These are phyloP conservation scores for Ogataea paradorogensis DNA, from an alignment of 805 yeast species.

Conservation along the genomic window DNA sequence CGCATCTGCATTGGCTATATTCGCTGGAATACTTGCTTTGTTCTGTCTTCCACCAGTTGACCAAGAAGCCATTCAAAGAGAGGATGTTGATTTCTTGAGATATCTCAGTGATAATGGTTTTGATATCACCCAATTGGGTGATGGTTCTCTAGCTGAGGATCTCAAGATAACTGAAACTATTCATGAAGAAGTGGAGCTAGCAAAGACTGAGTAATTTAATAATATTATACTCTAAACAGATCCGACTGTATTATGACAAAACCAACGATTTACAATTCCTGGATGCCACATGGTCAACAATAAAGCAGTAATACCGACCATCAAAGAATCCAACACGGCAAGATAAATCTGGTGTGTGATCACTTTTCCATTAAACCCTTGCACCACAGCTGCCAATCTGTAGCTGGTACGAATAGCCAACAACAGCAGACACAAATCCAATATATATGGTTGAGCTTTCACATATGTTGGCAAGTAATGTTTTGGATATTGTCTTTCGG, in stretches of 20 bases:
- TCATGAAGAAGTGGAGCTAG: slow-evolving; percentile 9
- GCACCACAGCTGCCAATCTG: slow-evolving; percentile 65
- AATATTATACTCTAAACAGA: neutral
- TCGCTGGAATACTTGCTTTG: slow-evolving; percentile 66
- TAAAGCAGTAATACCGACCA: slow-evolving; percentile 50
- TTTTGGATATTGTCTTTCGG: neutral
- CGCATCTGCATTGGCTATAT: slow-evolving; percentile 70
- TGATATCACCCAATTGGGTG: slow-evolving; percentile 60
- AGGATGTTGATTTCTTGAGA: slow-evolving; percentile 67
- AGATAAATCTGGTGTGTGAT: slow-evolving; percentile 59
- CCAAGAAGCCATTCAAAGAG: slow-evolving; percentile 76
- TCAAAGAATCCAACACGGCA: slow-evolving; percentile 57
- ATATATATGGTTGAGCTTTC: slow-evolving; percentile 13
- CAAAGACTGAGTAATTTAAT: slow-evolving; percentile 1
- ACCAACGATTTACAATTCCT: slow-evolving; percentile 38
- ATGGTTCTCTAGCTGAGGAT: slow-evolving; percentile 27
- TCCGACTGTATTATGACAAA: neutral
- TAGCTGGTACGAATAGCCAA: slow-evolving; percentile 67
- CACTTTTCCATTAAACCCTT: slow-evolving; percentile 70
- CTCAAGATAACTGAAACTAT: slow-evolving; percentile 9
- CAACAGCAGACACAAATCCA: slow-evolving; percentile 39
- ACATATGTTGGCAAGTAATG: neutral
- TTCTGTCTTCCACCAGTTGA: slow-evolving; percentile 78
- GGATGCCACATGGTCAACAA: slow-evolving; percentile 60
- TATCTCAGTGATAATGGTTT: slow-evolving; percentile 69